Evolutionary conservation across 306 rosid genomes (phyloP), one percentile per base, ranked within the genome.

Genomic region (Malus orientalis): DNA sequence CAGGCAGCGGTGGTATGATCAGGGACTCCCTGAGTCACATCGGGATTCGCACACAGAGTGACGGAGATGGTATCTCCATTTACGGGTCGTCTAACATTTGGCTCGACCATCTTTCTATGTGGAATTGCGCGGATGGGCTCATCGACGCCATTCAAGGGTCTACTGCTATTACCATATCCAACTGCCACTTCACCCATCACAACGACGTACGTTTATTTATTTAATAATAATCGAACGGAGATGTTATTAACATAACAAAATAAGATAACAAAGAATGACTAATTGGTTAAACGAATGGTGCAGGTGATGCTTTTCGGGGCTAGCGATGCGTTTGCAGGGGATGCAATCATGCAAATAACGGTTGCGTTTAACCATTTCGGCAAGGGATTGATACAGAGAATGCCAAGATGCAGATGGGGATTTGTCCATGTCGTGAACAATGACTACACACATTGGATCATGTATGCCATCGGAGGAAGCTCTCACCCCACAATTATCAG

Each of bases 391-490:
- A 85, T 90, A 30, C 96, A 90, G 78, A 88, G 96, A 62, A 88
- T 88, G 93, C 96, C 96, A 0, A 74, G 93, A 25, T 85, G 89
- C 71, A 78, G 98, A 78, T 84, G 67, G 78, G 93, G 97, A 3
- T 91, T 90, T 78, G 67, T 89, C 78, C 97, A 91, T 51, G 93
- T 91, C 3, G 83, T 93, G 1, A 93, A 93, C 85, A 93, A 93
- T 11, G 93, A 91, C 72, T 93, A 93, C 80, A 89, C 96, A 5
- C 95, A 93, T 23, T 93, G 98, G 98, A 67, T 63, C 2, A 93
- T 88, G 96, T 93, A 93, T 27, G 98, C 98, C 77, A 89, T 93
- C 20, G 97, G 98, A 14, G 98, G 98, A 5, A 91, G 96, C 81
- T 25, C 86, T 15, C 79, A 70, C 4, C 98, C 98, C 4, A 89